These are phyloP conservation scores for Iris pallida DNA, from an alignment of 116 monocot species.

Conservation along the genomic window DNA sequence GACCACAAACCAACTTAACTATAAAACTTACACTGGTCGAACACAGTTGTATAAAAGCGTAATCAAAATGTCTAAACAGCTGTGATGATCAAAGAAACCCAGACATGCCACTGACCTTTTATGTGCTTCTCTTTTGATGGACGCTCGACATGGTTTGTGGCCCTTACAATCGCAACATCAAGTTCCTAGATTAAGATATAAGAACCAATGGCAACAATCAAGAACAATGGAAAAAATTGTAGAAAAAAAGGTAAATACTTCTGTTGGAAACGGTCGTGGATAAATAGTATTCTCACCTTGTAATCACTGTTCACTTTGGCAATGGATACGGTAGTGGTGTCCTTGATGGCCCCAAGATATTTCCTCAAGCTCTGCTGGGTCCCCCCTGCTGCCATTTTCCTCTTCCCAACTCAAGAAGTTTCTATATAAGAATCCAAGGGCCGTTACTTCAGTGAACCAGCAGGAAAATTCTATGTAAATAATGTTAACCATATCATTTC, in stretches of 20 bases:
- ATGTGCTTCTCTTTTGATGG: conserved; percentile 89
- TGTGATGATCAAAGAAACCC: no score
- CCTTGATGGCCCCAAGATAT: conserved; percentile 87
- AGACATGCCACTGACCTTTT: conserved; percentile 28
- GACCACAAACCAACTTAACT: no score
- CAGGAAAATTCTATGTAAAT: no score
- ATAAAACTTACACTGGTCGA: no score
- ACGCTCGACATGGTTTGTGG: conserved; percentile 87
- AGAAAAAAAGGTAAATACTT: background rate
- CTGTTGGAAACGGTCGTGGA: background rate
- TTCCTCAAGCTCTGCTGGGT: conserved; percentile 80
- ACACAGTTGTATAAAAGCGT: no score
- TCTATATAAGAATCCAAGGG: no score
- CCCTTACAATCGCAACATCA: conserved; percentile 89
- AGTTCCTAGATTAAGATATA: conserved; percentile 48
- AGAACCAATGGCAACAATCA: conserved; percentile 5
- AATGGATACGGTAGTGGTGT: conserved; percentile 75
- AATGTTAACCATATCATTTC: no score
- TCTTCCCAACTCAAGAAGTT: background rate
- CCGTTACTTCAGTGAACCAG: no score
- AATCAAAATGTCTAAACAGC: no score
- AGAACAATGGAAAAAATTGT: conserved; percentile 4
- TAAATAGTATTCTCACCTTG: conserved; percentile 43
- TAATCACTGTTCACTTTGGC: conserved; percentile 99
- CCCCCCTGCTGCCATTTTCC: conserved; percentile 67